phyloP scores from a whole-genome alignment of 768 basidiomycete genomes.

The Xanthoconium purpureum region DNA sequence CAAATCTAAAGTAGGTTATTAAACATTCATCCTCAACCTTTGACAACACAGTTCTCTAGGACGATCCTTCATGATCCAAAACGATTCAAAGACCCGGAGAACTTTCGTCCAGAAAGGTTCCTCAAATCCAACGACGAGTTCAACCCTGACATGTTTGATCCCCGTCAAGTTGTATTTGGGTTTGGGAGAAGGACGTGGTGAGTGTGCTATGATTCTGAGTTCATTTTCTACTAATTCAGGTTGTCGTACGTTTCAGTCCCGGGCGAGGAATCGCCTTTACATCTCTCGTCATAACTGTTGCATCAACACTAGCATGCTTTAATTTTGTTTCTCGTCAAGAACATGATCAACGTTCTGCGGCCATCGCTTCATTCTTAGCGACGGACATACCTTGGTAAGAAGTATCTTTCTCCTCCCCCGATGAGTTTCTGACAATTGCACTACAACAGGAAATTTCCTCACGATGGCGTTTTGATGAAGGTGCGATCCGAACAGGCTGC shows the following conservation, averaged over 20 bases:
- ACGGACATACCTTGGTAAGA: conserved; percentile 4
- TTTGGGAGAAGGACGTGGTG: conserved; percentile 7
- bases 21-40: too few relatives aligned
- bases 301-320: conserved; percentile 3
- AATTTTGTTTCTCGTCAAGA: not conserved
- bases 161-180: conserved; percentile 3
- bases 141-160: conserved; percentile 1
- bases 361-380: conserved; percentile 1
- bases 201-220: not conserved
- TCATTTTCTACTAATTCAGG: too few relatives aligned
- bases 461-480: conserved; percentile 1
- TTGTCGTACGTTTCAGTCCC: not conserved
- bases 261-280: conserved; percentile 4
- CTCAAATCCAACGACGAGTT: conserved; percentile 1
- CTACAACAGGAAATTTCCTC: conserved; percentile 3
- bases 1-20: not conserved
- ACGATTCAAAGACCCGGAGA: not conserved
- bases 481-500: conserved; percentile 4
- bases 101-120: not conserved
- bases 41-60: not conserved
- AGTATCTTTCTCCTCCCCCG: not conserved
- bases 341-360: not conserved
- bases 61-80: conserved; percentile 1
- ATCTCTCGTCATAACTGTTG: conserved; percentile 1
- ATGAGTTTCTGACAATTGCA: not conserved